phyloP scores from a whole-genome alignment of 2,329 filamentous ascomycete species.

The Hymenoscyphus repandus region DNA sequence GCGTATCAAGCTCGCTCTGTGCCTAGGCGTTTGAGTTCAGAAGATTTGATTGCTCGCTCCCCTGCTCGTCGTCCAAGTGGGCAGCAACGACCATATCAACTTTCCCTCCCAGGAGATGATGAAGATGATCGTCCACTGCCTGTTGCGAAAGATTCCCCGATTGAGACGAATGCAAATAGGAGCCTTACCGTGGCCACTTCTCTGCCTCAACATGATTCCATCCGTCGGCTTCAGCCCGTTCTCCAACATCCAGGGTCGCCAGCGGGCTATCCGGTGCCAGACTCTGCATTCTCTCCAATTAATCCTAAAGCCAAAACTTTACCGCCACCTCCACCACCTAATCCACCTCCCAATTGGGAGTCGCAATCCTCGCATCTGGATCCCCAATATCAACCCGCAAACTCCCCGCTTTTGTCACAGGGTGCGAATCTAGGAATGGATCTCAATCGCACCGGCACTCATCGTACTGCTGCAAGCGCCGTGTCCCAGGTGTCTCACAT shows the following conservation, averaged over 20 bases:
- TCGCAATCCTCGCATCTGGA: slow-evolving; percentile 1
- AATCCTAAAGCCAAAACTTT: slow-evolving; percentile 18
- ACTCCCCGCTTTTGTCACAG: slow-evolving; percentile 5
- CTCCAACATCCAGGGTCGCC: slow-evolving; percentile 24
- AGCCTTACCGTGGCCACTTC: background rate
- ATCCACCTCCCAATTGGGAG: slow-evolving; percentile 11
- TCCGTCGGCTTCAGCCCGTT: slow-evolving; percentile 18
- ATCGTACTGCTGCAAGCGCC: slow-evolving; percentile 18
- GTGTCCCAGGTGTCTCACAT: slow-evolving; percentile 10
- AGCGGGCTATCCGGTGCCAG: slow-evolving; percentile 23
- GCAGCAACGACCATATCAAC: slow-evolving; percentile 30
- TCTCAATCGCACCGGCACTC: slow-evolving; percentile 22
- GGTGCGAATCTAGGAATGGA: slow-evolving; percentile 8
- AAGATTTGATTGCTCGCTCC: slow-evolving; percentile 28
- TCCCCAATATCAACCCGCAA: background rate
- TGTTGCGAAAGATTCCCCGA: slow-evolving; percentile 9
- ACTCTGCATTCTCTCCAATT: slow-evolving; percentile 21
- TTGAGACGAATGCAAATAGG: background rate
- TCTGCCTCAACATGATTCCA: slow-evolving; percentile 8
- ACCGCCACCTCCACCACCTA: slow-evolving; percentile 22
- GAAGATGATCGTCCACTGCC: slow-evolving; percentile 11
- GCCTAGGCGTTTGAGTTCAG: slow-evolving; percentile 16
- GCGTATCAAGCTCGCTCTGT: slow-evolving; percentile 5
- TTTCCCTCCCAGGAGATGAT: slow-evolving; percentile 23
- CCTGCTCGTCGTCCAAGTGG: slow-evolving; percentile 23